Conservation (phyloP, 306 rosid species). For the Corylus avellana region DNA sequence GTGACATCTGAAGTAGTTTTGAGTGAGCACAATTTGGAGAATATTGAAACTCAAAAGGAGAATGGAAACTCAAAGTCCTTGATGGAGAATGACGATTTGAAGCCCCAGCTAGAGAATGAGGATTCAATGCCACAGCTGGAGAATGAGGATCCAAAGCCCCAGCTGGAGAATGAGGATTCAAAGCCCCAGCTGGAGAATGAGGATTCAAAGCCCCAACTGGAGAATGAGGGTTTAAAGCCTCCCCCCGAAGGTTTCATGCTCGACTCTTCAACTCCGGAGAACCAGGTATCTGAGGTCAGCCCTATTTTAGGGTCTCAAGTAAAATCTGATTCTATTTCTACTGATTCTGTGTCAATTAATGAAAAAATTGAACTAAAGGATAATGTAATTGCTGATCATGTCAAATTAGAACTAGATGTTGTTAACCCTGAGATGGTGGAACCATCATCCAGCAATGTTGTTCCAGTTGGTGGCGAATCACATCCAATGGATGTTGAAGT, state of each 20-base stretch:
- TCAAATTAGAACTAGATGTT: constrained; percentile 94
- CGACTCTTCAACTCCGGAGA: constrained; percentile 57
- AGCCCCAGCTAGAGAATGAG: constrained; percentile 12
- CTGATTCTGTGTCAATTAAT: constrained; percentile 99
- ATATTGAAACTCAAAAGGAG: constrained; percentile 34
- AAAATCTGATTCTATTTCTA: constrained; percentile 98
- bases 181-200: constrained; percentile 46
- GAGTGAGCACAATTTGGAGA: constrained; percentile 40
- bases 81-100: constrained; percentile 8
- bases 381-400: constrained; percentile 97
- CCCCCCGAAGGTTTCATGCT: constrained; percentile 44
- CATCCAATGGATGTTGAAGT: constrained; percentile 75
- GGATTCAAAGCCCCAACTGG: constrained; percentile 47
- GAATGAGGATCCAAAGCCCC: constrained; percentile 18
- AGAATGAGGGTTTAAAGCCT: constrained; percentile 51
- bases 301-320: constrained; percentile 92
- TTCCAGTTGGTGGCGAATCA: constrained; percentile 72
- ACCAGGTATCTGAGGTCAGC: constrained; percentile 99
- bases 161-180: constrained; percentile 36
- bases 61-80: constrained; percentile 3
- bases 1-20: constrained; percentile 36
- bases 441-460: constrained; percentile 81
- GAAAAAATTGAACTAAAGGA: constrained; percentile 99
- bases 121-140: background rate
- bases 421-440: constrained; percentile 96